Evolutionary conservation across 306 rosid genomes (phyloP), one percentile per base, ranked within the genome.

Genomic region (Lotus japonicus): DNA sequence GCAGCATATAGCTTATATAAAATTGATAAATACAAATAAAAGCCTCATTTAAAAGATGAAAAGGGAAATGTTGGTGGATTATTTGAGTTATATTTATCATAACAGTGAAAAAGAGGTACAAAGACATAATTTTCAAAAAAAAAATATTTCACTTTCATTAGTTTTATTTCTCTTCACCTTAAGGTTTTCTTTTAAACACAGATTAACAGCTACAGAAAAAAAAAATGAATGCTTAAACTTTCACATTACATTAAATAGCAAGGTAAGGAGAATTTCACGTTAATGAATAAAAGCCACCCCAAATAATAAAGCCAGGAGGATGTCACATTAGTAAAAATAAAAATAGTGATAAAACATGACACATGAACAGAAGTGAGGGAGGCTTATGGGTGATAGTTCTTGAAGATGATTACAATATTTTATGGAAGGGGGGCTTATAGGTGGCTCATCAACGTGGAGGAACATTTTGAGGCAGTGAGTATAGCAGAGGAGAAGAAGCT

Each of bases 241-340:
- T 5, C 48, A 36, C 14, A 48, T 39, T 58, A 19, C 56, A 58
- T 39, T 11, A 52, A 12, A 46, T 28, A 3, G 9, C 39, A 63
- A 7, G 53, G 45, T 13, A 10, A 45, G 44, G 41, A 44, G 38
- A 19, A 38, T 16, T 46, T 41, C 57, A 59, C 7, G 8, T 19
- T 7, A 11, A 49, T 14, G 33, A 49, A 50, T 66, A 48, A 45
- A 21, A 58, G 11, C 54, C 45, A 57, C 12, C 55, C 35, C 39
- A 58, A 75, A 53, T 54, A 75, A 50, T 58, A 35, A 66, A 75
- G 19, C 38, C 11, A 17, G 35, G 74, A 14, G 48, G 49, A 67
- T 28, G 43, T 17, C 41, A 50, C 58, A 26, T 9, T 52, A 10
- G 35, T 54, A 23, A 51, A 33, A 54, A 33, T 77, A 41, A 68